Evolutionary conservation across 208 protist species (phyloP).

Genomic region (Chromosphaera perkinsii): DNA sequence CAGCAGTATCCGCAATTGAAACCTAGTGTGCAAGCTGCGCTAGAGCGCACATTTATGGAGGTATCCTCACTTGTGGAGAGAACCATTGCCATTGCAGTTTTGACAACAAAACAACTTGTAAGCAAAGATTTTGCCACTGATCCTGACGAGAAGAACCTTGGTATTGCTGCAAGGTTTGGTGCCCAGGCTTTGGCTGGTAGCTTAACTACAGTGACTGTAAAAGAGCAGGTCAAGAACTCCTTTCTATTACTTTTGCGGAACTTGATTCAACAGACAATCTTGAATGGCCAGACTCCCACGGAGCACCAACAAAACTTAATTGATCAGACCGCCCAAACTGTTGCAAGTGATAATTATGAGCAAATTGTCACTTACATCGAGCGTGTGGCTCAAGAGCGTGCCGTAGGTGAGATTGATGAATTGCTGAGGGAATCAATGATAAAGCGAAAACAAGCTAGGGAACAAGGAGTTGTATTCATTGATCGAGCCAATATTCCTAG

Average conservation of each 20-base stretch:
- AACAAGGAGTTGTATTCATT: too few species aligned
- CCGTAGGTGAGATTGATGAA: too few species aligned
- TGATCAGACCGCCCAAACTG: too few species aligned
- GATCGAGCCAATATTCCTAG: too few species aligned
- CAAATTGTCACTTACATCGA: too few species aligned
- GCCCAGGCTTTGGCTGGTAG: neutral
- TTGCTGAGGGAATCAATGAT: too few species aligned
- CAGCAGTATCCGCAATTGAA: neutral
- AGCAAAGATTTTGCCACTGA: constrained; percentile 93
- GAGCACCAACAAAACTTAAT: too few species aligned
- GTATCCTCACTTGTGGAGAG: neutral
- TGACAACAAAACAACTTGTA: constrained; percentile 81
- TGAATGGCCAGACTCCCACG: neutral
- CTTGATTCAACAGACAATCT: neutral
- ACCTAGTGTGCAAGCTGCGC: neutral
- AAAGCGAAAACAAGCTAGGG: too few species aligned
- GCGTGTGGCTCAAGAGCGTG: too few species aligned
- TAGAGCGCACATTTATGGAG: neutral
- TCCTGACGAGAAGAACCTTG: constrained; percentile 71
- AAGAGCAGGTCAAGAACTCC: constrained; percentile 46
- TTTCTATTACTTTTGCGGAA: constrained; percentile 57
- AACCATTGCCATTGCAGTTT: neutral
- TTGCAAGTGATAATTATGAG: too few species aligned
- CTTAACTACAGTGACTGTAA: neutral
- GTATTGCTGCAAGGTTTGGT: constrained; percentile 15